Evolutionary conservation across 345 rosid genomes (phyloP), one percentile per base, ranked within the genome.

Genomic region (Eucalyptus cloeziana): DNA sequence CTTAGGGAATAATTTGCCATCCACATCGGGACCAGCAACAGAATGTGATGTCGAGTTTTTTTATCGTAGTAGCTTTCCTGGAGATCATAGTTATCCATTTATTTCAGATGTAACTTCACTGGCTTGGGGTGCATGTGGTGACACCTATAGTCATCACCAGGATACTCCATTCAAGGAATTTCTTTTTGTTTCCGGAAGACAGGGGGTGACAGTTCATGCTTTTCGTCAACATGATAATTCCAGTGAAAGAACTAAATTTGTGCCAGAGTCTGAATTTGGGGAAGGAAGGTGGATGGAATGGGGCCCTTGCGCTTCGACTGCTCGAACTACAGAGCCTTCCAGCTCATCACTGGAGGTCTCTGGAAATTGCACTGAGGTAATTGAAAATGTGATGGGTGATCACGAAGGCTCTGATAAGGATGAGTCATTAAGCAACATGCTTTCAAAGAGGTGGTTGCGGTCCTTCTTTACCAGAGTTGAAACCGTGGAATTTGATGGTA

Each of bases 91-190:
- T 89, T 93, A 90, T 89, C 91, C 97, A 89, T 94, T 91, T 92
- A 90, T 97, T 92, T 92, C 91, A 90, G 96, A 96, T 91, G 98
- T 95, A 64, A 93, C 93, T 86, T 97, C 98, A 88, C 90, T 96
- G 93, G 96, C 99, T 90, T 98, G 99, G 99, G 99, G 98, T 92
- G 90, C 91, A 85, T 95, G 94, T 90, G 97, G 96, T 90, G 99
- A 96, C 92, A 90, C 94, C 50, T 95, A 96, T 92, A 88, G 93
- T 90, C 95, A 89, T 93, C 96, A 92, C 86, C 87, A 91, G 87
- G 96, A 95, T 91, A 90, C 93, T 91, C 94, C 90, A 86, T 97
- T 95, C 90, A 94, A 94, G 88, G 99, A 98, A 88, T 88, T 98
- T 90, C 94, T 98, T 86, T 98, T 98, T 92, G 96, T 98, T 85